Base-by-base conservation (phyloP, 352 stramenopile genomes). In the Phytophthora pistaciae region DNA sequence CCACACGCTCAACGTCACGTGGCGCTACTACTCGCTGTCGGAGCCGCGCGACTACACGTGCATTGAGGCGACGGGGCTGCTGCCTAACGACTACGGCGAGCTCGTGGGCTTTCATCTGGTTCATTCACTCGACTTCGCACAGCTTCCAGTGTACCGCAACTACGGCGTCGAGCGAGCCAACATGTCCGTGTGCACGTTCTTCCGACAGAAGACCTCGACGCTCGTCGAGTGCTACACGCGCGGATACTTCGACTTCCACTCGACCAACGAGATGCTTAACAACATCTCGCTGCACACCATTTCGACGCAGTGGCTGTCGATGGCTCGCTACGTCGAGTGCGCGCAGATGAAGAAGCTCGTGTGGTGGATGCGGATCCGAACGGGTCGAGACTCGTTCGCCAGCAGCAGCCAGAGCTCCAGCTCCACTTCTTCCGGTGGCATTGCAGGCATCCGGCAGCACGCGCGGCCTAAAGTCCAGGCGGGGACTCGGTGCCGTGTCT, bases 41-140 rank as follows among this genome's bases (percentile, higher is more conserved):
- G 74, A 84, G 55, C 70, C 74, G n/a, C 78, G 84, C 14, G 84
- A 92, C 62, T 83, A 84, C 56, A 84, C 84, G 4, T 90, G 77
- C 40, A 76, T 91, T 16, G 82, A 91, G 62, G 75, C 80, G 25
- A 85, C 74, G 16, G 83, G 83, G 3, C 42, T 91, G 49, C 65
- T 81, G 4, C 50, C 64, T 0, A 76, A 85, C 18, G 56, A 78
- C 25, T 69, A 66, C 1, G 78, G 78, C 16, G 79, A 91, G 20
- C 66, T 70, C 20, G 72, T 91, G 18, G 83, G 83, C 1, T 91
- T 82, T 64, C 83, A 91, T 31, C 68, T 91, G 25, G 64, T 87
- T 40, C 83, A 91, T 71, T 88, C 79, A 67, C 68, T 91, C 3
- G 77, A 78, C 2, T 89, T 91, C 36, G 68, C 68, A 2, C 67